Evolutionary conservation across 257 asterid genomes (phyloP).

Genomic region (Gentiana macrophylla): DNA sequence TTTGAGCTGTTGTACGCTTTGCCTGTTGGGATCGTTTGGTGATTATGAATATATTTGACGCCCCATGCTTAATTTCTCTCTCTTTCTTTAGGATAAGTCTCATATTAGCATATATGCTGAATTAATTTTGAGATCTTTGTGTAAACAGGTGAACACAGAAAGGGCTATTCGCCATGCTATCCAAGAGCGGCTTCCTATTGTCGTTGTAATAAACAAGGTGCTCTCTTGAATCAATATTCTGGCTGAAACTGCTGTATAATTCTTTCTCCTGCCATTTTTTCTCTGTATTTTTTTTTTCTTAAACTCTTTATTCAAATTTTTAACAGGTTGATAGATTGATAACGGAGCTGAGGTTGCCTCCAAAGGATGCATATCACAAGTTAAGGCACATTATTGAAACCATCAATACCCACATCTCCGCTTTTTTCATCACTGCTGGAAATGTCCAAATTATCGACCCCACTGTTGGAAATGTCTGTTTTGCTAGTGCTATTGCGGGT

Average conservation of each 20-base stretch:
- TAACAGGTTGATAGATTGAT: conserved; percentile 77
- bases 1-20: no score
- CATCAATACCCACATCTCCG: conserved; percentile 72
- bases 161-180: conserved; percentile 88
- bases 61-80: background rate
- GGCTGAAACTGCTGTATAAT: conserved; percentile 3
- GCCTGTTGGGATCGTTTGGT: no score
- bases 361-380: conserved; percentile 96
- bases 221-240: background rate
- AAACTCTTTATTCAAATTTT: conserved; percentile 11
- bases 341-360: conserved; percentile 90
- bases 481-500: conserved; percentile 98
- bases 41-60: background rate
- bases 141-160: conserved; percentile 76
- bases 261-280: conserved; percentile 2
- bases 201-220: conserved; percentile 86
- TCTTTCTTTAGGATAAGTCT: background rate
- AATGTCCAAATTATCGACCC: conserved; percentile 81
- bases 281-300: background rate
- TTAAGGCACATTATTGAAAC: conserved; percentile 80
- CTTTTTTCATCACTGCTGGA: conserved; percentile 91
- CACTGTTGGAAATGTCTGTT: conserved; percentile 76
- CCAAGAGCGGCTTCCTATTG: conserved; percentile 83
- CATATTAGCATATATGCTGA: background rate
- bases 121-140: background rate